Percentiles rank a stretch among this genome's conserved stretches.
Conservation (phyloP, 345 rosid species). For the Reutealis trisperma region DNA sequence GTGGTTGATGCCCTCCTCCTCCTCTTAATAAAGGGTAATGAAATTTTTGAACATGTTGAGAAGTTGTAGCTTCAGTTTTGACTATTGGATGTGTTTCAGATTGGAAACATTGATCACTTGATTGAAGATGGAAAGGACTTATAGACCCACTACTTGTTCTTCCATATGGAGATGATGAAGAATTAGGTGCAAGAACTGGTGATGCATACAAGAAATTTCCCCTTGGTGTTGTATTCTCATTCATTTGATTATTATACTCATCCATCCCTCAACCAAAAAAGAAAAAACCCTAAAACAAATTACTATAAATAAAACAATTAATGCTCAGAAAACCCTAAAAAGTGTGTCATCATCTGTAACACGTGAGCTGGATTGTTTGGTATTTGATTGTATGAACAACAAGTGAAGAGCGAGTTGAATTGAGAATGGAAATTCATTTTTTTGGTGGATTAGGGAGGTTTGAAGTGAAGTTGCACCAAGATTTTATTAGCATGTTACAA, state of each 20-base stretch:
- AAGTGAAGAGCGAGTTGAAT: slow-evolving; percentile 20
- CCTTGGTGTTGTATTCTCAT: slow-evolving; percentile 51
- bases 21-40: slow-evolving; percentile 61
- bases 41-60: slow-evolving; percentile 47
- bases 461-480: slow-evolving; percentile 63
- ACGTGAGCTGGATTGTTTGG: background rate
- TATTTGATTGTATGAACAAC: slow-evolving; percentile 38
- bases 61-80: slow-evolving; percentile 70
- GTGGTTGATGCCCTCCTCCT: slow-evolving; percentile 31
- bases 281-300: slow-evolving; percentile 32
- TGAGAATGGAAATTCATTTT: slow-evolving; percentile 15
- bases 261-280: slow-evolving; percentile 47
- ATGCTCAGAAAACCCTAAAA: slow-evolving; percentile 38
- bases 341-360: slow-evolving; percentile 25
- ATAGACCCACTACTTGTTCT: slow-evolving; percentile 46
- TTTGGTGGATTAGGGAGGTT: slow-evolving; percentile 24
- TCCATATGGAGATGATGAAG: slow-evolving; percentile 53
- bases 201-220: slow-evolving; percentile 75
- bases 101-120: slow-evolving; percentile 47
- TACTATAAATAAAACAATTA: background rate
- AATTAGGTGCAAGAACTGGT: slow-evolving; percentile 47
- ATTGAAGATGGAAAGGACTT: slow-evolving; percentile 47
- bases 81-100: slow-evolving; percentile 60
- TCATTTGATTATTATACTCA: slow-evolving; percentile 65
- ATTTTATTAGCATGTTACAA: slow-evolving; percentile 26